Percentiles rank a stretch among this genome's conserved stretches.
phyloP scores from a whole-genome alignment of 768 basidiomycete genomes.

The Glaciozyma martinii region DNA sequence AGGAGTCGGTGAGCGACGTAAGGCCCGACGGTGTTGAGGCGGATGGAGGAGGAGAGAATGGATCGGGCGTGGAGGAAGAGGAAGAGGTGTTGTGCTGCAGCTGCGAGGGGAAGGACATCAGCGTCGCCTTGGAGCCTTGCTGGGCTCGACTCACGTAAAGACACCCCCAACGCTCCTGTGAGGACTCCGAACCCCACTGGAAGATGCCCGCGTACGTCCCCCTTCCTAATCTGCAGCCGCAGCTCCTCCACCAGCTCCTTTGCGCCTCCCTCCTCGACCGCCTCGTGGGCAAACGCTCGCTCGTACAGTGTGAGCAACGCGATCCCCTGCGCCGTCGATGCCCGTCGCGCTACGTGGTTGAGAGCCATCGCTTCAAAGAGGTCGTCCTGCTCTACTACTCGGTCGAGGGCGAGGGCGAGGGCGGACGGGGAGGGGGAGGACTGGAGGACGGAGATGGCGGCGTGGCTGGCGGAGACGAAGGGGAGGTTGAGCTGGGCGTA shows the following conservation, averaged over 20 bases:
- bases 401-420: conserved; percentile 38
- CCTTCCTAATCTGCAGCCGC: conserved; percentile 35
- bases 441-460: conserved; percentile 36
- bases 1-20: conserved; percentile 85
- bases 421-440: background rate
- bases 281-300: conserved; percentile 63
- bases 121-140: background rate
- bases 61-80: conserved; percentile 88
- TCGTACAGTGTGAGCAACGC: conserved; percentile 82
- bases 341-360: conserved; percentile 78
- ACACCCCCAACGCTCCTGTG: conserved; percentile 59
- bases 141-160: background rate
- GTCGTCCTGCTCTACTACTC: conserved; percentile 55
- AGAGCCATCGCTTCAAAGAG: conserved; percentile 77
- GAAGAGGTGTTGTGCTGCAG: conserved; percentile 73
- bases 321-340: conserved; percentile 83
- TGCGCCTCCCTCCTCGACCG: conserved; percentile 1
- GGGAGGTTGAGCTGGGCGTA: conserved; percentile 69
- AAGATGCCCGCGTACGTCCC: conserved; percentile 66
- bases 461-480: conserved; percentile 68
- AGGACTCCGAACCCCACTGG: conserved; percentile 86
- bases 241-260: conserved; percentile 4
- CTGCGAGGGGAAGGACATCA: conserved; percentile 42
- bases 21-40: conserved; percentile 84
- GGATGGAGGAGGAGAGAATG: conserved; percentile 80